Evolutionary conservation across 306 rosid species (phyloP).

Genomic region (Pyrus betulifolia): DNA sequence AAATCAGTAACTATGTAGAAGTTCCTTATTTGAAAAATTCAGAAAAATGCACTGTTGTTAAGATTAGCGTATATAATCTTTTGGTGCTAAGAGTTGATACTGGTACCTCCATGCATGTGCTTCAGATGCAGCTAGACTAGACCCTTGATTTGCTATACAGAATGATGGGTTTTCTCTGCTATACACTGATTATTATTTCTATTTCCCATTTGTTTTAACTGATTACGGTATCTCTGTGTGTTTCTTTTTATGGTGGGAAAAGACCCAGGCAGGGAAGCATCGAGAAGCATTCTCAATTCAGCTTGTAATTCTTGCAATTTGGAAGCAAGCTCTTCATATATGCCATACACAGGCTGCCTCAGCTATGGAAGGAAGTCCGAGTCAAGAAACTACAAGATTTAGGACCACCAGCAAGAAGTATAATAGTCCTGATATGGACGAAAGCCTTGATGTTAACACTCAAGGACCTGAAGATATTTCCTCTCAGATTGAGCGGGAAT

Average conservation of each 20-base stretch:
- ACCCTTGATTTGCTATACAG: neutral
- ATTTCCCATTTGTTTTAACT: neutral
- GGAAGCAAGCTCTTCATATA: conserved; percentile 96
- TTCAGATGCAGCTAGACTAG: neutral
- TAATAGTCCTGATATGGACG: conserved; percentile 48
- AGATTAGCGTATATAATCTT: neutral
- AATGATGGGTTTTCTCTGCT: neutral
- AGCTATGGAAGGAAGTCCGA: conserved; percentile 96
- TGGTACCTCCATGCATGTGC: neutral
- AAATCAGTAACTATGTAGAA: neutral
- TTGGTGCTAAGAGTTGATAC: neutral
- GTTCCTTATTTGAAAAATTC: neutral
- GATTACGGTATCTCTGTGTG: neutral
- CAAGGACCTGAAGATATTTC: conserved; percentile 49
- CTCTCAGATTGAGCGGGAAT: conserved; percentile 67
- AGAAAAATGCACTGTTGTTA: neutral
- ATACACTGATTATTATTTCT: neutral
- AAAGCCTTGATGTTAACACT: conserved; percentile 38
- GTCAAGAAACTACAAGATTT: conserved; percentile 59
- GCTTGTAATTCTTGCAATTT: conserved; percentile 96
- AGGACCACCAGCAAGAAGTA: conserved; percentile 56
- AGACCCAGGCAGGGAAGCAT: conserved; percentile 63
- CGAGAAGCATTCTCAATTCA: conserved; percentile 92
- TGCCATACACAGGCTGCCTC: conserved; percentile 99
- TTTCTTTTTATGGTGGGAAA: conserved; percentile 1